Conservation (phyloP, 208 protist species). For the Acanthamoeba lenticulata region DNA sequence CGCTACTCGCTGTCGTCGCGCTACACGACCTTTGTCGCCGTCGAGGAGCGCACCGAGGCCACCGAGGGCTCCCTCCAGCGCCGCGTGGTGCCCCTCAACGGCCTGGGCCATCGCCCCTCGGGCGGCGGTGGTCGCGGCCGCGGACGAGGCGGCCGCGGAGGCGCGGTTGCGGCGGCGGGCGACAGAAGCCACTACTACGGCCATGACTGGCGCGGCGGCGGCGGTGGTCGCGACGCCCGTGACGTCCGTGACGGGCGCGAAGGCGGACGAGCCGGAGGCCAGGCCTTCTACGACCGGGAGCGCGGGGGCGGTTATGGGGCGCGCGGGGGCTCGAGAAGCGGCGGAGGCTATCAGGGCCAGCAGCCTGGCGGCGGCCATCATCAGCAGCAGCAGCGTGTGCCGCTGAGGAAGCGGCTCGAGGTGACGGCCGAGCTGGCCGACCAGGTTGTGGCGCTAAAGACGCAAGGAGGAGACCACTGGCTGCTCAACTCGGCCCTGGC, state of each 20-base stretch:
- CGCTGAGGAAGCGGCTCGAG: background rate
- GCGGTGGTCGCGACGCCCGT: background rate
- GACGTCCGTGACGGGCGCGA: too few relatives aligned
- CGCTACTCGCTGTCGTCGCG: background rate
- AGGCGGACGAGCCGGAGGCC: too few relatives aligned
- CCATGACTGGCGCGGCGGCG: background rate
- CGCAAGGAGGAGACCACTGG: background rate
- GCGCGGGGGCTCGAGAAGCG: too few relatives aligned
- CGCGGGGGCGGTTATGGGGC: too few relatives aligned
- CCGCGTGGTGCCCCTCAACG: slow-evolving; percentile 10
- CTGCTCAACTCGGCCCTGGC: slow-evolving; percentile 31
- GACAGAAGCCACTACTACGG: background rate
- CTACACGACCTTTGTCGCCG: background rate
- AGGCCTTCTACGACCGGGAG: too few relatives aligned
- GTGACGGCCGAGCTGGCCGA: background rate
- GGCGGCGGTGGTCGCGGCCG: background rate
- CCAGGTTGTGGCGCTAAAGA: background rate
- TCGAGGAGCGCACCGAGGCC: background rate
- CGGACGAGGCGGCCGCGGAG: background rate
- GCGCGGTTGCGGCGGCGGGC: background rate
- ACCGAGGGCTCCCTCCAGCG: background rate
- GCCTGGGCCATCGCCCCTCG: background rate
- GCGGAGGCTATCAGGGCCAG: too few relatives aligned
- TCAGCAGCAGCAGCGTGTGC: background rate
- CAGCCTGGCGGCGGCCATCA: too few relatives aligned